phyloP scores from a whole-genome alignment of 768 basidiomycete species.

The Serpula lacrymans region DNA sequence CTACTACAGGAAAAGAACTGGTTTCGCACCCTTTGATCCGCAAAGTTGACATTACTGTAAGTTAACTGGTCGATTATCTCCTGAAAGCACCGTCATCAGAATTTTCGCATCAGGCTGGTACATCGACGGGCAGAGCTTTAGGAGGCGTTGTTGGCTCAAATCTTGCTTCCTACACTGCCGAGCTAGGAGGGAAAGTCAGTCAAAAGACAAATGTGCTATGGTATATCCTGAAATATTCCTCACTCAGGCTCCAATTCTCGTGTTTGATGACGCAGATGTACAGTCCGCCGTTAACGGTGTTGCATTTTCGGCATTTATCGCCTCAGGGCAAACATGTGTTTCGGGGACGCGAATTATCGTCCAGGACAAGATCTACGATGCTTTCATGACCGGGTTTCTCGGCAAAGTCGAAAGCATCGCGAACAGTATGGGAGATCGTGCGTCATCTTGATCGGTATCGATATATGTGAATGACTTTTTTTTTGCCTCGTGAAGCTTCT shows the following conservation, averaged over 20 bases:
- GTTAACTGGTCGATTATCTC: constrained; percentile 11
- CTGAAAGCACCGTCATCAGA: background rate
- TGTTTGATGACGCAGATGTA: constrained; percentile 78
- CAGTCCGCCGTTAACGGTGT: constrained; percentile 75
- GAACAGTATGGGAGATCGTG: constrained; percentile 76
- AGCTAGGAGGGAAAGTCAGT: constrained; percentile 79
- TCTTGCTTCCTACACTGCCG: constrained; percentile 73
- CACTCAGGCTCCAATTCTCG: constrained; percentile 68
- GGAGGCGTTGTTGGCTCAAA: constrained; percentile 75
- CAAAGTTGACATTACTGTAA: constrained; percentile 83
- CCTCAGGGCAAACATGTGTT: constrained; percentile 89
- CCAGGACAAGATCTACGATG: constrained; percentile 65
- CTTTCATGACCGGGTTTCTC: constrained; percentile 60
- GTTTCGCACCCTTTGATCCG: constrained; percentile 62
- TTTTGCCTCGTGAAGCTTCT: constrained; percentile 42
- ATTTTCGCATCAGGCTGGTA: constrained; percentile 57
- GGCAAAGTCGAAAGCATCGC: constrained; percentile 61
- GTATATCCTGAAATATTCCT: constrained; percentile 5
- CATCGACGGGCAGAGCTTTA: constrained; percentile 68
- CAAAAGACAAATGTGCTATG: no score
- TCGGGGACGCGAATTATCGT: constrained; percentile 83
- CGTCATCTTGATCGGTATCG: constrained; percentile 21
- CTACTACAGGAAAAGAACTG: constrained; percentile 59
- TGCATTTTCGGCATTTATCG: constrained; percentile 81
- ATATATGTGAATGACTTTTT: background rate